phyloP scores from a whole-genome alignment of 352 stramenopile species.

The Pythium oligandrum region DNA sequence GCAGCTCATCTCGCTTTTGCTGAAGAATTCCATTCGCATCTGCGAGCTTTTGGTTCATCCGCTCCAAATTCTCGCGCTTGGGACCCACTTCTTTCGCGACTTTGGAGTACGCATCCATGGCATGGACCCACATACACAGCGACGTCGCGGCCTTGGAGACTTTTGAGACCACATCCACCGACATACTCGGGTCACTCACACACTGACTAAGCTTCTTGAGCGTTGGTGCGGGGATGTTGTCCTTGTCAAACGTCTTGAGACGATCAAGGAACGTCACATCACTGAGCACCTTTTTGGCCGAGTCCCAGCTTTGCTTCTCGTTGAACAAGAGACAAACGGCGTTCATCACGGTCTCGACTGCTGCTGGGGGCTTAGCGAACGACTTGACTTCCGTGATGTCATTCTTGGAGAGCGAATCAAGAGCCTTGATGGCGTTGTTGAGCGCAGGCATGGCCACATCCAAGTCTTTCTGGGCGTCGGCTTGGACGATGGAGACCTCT shows the following conservation, averaged over 20 bases:
- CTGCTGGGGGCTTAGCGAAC: constrained; percentile 90
- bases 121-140: constrained; percentile 93
- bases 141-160: constrained; percentile 89
- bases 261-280: constrained; percentile 88
- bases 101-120: constrained; percentile 94
- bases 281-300: constrained; percentile 88
- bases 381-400: constrained; percentile 94
- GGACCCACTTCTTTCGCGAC: constrained; percentile 93
- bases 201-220: constrained; percentile 90
- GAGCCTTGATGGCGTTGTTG: constrained; percentile 83
- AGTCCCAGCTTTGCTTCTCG: constrained; percentile 91
- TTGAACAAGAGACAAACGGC: constrained; percentile 92
- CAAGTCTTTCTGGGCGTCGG: constrained; percentile 90
- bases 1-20: constrained; percentile 87
- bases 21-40: constrained; percentile 84
- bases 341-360: constrained; percentile 93
- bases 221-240: constrained; percentile 87
- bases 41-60: constrained; percentile 89
- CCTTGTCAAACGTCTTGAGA: constrained; percentile 92
- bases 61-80: constrained; percentile 88
- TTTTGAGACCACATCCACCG: constrained; percentile 89
- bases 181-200: constrained; percentile 81
- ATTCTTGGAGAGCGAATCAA: constrained; percentile 89
- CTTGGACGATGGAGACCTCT: constrained; percentile 89
- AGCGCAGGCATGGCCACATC: constrained; percentile 91